Evolutionary conservation across 805 yeast species (phyloP).

Genomic region (Lachancea lanzarotensis): DNA sequence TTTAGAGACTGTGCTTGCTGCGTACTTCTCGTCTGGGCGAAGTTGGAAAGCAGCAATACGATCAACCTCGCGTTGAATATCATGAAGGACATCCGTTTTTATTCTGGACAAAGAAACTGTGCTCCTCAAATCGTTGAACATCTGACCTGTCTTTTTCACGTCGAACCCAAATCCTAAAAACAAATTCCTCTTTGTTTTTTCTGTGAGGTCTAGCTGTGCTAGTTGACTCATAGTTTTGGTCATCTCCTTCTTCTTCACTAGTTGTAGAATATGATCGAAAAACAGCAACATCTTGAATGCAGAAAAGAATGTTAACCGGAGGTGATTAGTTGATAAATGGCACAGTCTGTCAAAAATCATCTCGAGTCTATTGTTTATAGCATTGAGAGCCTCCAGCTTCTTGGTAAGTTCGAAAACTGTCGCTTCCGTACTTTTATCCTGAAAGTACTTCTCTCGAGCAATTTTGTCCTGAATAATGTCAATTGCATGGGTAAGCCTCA

Average conservation of each 20-base stretch:
- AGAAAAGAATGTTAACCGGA: constrained; percentile 29
- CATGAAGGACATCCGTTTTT: neutral
- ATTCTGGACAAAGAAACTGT: neutral
- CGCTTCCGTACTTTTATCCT: neutral
- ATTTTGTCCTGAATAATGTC: constrained; percentile 14
- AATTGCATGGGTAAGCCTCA: constrained; percentile 23
- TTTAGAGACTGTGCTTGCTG: neutral
- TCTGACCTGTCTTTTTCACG: constrained; percentile 10
- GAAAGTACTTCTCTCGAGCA: neutral
- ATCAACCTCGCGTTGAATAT: neutral
- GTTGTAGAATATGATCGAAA: constrained; percentile 26
- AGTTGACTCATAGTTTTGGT: constrained; percentile 20
- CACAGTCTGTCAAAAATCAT: constrained; percentile 20
- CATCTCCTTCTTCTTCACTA: constrained; percentile 26
- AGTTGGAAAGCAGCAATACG: neutral
- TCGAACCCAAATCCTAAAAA: constrained; percentile 24
- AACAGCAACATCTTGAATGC: constrained; percentile 28
- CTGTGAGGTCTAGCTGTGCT: constrained; percentile 10
- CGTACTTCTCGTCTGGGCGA: neutral
- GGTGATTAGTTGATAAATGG: constrained; percentile 20
- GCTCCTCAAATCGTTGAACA: neutral
- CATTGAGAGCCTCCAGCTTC: constrained; percentile 20
- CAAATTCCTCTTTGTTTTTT: constrained; percentile 11
- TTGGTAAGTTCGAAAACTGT: constrained; percentile 2
- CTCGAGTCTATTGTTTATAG: constrained; percentile 23